Percentiles rank a stretch among this genome's conserved stretches.
phyloP scores from a whole-genome alignment of 2,329 filamentous ascomycete genomes.

The Microsporum canis region DNA sequence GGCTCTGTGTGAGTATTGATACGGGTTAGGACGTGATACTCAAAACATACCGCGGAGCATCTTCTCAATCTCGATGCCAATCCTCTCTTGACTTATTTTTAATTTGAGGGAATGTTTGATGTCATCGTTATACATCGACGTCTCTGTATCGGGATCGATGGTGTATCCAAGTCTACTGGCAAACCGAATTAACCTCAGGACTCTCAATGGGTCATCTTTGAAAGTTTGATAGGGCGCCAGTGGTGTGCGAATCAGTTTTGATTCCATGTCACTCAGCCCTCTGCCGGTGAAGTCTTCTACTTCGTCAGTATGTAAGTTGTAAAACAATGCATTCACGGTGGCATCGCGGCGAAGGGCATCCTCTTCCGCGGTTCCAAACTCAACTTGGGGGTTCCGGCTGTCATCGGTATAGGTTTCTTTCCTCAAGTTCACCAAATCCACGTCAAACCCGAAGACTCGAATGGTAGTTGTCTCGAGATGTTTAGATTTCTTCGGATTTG shows the following conservation, averaged over 20 bases:
- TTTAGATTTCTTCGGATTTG: constrained; percentile 93
- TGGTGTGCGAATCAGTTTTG: constrained; percentile 68
- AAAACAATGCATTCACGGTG: constrained; percentile 91
- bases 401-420: constrained; percentile 86
- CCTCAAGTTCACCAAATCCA: constrained; percentile 88
- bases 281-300: constrained; percentile 74
- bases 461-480: constrained; percentile 87
- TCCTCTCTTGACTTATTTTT: constrained; percentile 86
- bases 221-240: constrained; percentile 85
- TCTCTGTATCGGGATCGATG: constrained; percentile 59
- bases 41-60: constrained; percentile 58
- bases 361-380: constrained; percentile 84
- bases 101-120: constrained; percentile 67
- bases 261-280: constrained; percentile 63
- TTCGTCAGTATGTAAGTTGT: constrained; percentile 67
- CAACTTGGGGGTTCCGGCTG: constrained; percentile 80
- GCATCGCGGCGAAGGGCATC: constrained; percentile 84
- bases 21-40: background rate
- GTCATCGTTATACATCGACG: constrained; percentile 64
- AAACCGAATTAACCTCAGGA: constrained; percentile 79
- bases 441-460: constrained; percentile 70
- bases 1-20: background rate
- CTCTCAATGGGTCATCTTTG: constrained; percentile 80
- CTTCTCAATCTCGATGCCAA: constrained; percentile 81
- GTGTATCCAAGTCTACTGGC: constrained; percentile 70